These are phyloP conservation scores for Solanum dulcamara DNA, from an alignment of 257 asterid genomes.

Conservation along the genomic window DNA sequence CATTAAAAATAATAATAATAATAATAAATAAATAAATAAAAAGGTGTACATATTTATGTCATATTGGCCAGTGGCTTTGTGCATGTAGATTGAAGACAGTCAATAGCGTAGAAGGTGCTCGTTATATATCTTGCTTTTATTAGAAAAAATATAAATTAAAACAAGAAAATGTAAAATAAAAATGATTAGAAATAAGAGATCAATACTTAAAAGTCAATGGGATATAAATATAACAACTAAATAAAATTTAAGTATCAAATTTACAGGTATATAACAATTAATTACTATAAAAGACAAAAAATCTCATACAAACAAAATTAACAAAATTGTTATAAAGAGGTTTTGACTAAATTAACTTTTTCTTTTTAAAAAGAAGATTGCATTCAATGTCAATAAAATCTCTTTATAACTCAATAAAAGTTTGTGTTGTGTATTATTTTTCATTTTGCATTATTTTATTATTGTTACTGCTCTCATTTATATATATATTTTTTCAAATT, in stretches of 20 bases:
- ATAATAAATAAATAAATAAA: no score
- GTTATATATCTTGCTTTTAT: background rate
- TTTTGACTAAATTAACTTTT: background rate
- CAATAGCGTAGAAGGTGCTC: background rate
- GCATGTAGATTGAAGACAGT: background rate
- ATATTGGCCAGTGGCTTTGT: background rate
- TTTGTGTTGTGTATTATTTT: no score
- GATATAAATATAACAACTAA: no score
- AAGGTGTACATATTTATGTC: background rate
- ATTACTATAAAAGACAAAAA: no score
- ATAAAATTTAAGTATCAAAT: no score
- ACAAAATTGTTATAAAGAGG: background rate
- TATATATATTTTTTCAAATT: no score
- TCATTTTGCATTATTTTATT: no score
- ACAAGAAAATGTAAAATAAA: background rate
- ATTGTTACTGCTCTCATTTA: no score
- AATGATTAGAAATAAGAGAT: no score
- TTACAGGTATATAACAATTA: background rate
- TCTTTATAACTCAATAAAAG: no score
- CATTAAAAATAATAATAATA: background rate
- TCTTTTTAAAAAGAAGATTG: no score
- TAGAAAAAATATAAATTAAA: background rate
- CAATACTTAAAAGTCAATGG: no score
- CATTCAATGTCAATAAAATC: background rate
- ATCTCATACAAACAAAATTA: background rate